phyloP scores from a whole-genome alignment of 805 yeast species.

The Lachancea mirantina region DNA sequence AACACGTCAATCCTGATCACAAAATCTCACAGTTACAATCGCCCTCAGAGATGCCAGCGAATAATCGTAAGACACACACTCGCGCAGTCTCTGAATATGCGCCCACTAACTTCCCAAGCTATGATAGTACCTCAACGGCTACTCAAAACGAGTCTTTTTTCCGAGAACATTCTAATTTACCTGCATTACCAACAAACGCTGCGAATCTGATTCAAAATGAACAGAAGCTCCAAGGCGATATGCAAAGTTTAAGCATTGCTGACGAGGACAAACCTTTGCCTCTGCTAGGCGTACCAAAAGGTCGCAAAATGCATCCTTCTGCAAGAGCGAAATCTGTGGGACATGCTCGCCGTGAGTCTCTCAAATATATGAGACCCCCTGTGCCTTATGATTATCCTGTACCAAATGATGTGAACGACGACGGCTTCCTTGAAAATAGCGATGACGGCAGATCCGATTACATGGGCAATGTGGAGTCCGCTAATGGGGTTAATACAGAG shows the following conservation, averaged over 20 bases:
- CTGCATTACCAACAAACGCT: constrained; percentile 32
- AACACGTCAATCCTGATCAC: no score
- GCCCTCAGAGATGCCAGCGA: constrained; percentile 10
- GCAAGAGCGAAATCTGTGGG: constrained; percentile 79
- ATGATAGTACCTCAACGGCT: constrained; percentile 8
- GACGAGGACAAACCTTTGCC: constrained; percentile 22
- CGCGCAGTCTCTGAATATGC: constrained; percentile 37
- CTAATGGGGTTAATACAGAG: constrained; percentile 18
- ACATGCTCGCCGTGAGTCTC: constrained; percentile 60
- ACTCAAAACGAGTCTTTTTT: no score
- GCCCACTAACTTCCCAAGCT: constrained; percentile 15
- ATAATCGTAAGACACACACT: constrained; percentile 22
- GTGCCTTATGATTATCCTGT: constrained; percentile 29
- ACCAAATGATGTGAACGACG: constrained; percentile 29
- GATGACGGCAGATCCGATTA: constrained; percentile 58
- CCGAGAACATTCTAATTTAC: constrained; percentile 25
- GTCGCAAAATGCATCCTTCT: constrained; percentile 56
- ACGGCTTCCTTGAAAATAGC: constrained; percentile 34
- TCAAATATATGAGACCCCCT: constrained; percentile 33
- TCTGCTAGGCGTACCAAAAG: constrained; percentile 19
- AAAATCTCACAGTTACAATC: no score
- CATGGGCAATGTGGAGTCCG: constrained; percentile 6
- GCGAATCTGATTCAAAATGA: constrained; percentile 29
- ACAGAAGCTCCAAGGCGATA: constrained; percentile 18
- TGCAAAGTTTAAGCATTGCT: constrained; percentile 15